Conservation (phyloP, 306 rosid genomes). For the Quercus bicolor region DNA sequence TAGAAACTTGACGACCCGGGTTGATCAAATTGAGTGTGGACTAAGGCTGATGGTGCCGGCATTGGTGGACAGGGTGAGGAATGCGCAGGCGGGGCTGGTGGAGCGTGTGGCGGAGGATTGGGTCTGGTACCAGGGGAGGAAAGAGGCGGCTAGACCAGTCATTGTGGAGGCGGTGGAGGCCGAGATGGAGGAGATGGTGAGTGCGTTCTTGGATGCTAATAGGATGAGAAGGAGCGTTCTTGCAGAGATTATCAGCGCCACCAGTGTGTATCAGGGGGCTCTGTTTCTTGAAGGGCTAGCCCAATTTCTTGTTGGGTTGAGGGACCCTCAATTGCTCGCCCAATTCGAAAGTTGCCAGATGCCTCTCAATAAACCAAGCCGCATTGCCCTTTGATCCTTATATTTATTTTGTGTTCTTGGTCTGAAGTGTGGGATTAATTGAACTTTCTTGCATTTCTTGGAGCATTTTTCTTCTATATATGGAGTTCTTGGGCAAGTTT, state of each 20-base stretch:
- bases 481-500: background rate
- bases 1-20: conserved; percentile 13
- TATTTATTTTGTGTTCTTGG: background rate
- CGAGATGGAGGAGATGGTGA: conserved; percentile 56
- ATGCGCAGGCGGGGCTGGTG: conserved; percentile 42
- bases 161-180: conserved; percentile 34
- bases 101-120: conserved; percentile 37
- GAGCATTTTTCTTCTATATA: background rate
- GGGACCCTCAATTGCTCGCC: conserved; percentile 37
- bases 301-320: conserved; percentile 57
- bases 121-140: conserved; percentile 24
- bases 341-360: conserved; percentile 30
- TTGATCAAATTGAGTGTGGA: conserved; percentile 62
- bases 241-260: conserved; percentile 46
- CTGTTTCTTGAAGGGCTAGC: conserved; percentile 64
- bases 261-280: conserved; percentile 50
- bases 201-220: conserved; percentile 57
- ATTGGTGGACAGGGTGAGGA: conserved; percentile 28
- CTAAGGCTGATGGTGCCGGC: conserved; percentile 56
- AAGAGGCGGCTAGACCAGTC: conserved; percentile 21
- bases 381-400: background rate
- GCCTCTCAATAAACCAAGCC: conserved; percentile 10
- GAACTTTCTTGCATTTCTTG: background rate
- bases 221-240: conserved; percentile 61
- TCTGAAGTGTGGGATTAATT: background rate